Conservation (phyloP, 306 rosid species). For the Lotus japonicus region DNA sequence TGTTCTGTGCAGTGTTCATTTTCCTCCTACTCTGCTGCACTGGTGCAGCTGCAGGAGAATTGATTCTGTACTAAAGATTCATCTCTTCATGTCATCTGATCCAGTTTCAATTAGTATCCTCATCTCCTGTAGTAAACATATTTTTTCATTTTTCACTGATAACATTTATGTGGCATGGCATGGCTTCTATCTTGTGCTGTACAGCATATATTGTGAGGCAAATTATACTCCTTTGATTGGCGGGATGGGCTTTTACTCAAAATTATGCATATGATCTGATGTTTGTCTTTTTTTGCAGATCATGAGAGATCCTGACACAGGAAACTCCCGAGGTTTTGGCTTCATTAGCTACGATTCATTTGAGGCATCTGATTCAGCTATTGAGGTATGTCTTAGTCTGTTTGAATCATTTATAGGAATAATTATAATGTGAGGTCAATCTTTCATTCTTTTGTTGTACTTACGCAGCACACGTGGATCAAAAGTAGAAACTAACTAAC, state of each 20-base stretch:
- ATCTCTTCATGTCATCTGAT: too few species aligned
- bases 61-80: too few species aligned
- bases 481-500: not conserved
- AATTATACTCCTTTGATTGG: not conserved
- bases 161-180: constrained; percentile 9
- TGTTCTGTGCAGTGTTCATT: too few species aligned
- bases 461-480: not conserved
- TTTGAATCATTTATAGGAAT: constrained; percentile 12
- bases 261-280: constrained; percentile 26
- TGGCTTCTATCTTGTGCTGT: not conserved
- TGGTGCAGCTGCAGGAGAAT: too few species aligned
- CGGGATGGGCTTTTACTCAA: not conserved
- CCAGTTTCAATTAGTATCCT: not conserved
- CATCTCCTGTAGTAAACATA: not conserved
- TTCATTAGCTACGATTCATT: constrained; percentile 96
- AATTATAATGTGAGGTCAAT: not conserved
- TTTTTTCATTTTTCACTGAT: not conserved
- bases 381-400: constrained; percentile 54
- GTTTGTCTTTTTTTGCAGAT: constrained; percentile 46
- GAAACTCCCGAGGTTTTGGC: constrained; percentile 98
- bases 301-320: constrained; percentile 98
- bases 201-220: not conserved
- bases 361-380: constrained; percentile 98
- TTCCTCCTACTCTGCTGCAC: too few species aligned
- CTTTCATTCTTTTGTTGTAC: constrained; percentile 7